These are phyloP conservation scores for Knufia petricola DNA, from an alignment of 2,329 filamentous ascomycete genomes.

Conservation along the genomic window DNA sequence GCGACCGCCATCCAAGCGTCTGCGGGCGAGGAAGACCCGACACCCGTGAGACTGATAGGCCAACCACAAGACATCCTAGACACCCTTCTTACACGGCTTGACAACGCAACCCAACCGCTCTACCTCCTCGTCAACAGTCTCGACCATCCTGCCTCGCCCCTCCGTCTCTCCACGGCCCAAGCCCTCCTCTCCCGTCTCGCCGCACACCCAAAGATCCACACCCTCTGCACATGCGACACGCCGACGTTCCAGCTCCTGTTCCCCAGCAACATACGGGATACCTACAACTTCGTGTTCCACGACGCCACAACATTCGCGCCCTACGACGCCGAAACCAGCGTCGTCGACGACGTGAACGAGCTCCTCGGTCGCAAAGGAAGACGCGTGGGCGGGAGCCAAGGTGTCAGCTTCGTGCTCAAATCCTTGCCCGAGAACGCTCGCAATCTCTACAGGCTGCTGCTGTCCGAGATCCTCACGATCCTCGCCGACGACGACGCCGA, in stretches of 20 bases:
- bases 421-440: conserved; percentile 87
- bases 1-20: conserved; percentile 46
- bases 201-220: conserved; percentile 58
- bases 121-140: conserved; percentile 77
- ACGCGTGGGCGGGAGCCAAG: conserved; percentile 77
- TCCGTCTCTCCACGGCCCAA: conserved; percentile 63
- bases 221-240: conserved; percentile 77
- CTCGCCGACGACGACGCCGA: conserved; percentile 46
- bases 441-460: conserved; percentile 72
- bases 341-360: conserved; percentile 83
- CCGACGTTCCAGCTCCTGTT: conserved; percentile 81
- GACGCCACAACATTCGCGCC: conserved; percentile 84
- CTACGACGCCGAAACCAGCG: conserved; percentile 64
- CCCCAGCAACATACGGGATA: conserved; percentile 72
- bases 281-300: conserved; percentile 78
- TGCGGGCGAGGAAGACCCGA: conserved; percentile 22
- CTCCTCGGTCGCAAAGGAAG: conserved; percentile 72
- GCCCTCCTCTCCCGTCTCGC: conserved; percentile 67
- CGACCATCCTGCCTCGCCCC: conserved; percentile 54
- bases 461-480: conserved; percentile 70
- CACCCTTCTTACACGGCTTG: conserved; percentile 54
- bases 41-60: conserved; percentile 46
- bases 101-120: conserved; percentile 38
- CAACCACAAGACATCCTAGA: conserved; percentile 62
- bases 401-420: conserved; percentile 81